These are phyloP conservation scores for Entophlyctis luteolus DNA, from an alignment of 192 early-diverging fungal species.

Conservation along the genomic window DNA sequence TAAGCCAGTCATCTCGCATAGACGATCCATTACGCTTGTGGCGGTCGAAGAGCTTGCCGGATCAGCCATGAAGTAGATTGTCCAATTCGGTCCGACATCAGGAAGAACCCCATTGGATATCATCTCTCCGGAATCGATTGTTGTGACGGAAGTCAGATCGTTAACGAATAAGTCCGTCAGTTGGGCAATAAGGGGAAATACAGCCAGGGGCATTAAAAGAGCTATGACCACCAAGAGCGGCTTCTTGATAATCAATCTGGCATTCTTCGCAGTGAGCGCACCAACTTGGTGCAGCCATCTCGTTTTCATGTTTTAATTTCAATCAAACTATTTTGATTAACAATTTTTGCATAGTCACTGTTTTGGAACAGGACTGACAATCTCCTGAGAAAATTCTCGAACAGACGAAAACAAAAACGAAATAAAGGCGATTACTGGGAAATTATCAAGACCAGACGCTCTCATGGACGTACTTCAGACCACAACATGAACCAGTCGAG, in stretches of 20 bases:
- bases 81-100: not conserved
- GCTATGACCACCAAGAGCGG: slow-evolving; percentile 9
- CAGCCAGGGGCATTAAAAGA: not conserved
- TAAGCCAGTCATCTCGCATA: slow-evolving; percentile 7
- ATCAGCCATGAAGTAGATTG: slow-evolving; percentile 8
- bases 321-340: too few species aligned
- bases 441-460: too few species aligned
- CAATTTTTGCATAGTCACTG: too few species aligned
- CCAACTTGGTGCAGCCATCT: not conserved
- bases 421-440: too few species aligned
- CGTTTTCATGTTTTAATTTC: too few species aligned
- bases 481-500: too few species aligned
- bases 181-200: slow-evolving; percentile 9
- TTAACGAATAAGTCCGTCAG: not conserved
- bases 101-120: not conserved
- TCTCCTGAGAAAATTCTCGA: too few species aligned
- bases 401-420: too few species aligned
- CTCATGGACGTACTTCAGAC: too few species aligned
- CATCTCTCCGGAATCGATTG: not conserved
- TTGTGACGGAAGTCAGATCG: not conserved
- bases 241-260: slow-evolving; percentile 5
- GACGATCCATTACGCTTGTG: not conserved
- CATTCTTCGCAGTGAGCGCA: slow-evolving; percentile 14
- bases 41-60: not conserved
- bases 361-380: too few species aligned